Conservation (phyloP, 495 filamentous ascomycete genomes). For the Podospora australis region DNA sequence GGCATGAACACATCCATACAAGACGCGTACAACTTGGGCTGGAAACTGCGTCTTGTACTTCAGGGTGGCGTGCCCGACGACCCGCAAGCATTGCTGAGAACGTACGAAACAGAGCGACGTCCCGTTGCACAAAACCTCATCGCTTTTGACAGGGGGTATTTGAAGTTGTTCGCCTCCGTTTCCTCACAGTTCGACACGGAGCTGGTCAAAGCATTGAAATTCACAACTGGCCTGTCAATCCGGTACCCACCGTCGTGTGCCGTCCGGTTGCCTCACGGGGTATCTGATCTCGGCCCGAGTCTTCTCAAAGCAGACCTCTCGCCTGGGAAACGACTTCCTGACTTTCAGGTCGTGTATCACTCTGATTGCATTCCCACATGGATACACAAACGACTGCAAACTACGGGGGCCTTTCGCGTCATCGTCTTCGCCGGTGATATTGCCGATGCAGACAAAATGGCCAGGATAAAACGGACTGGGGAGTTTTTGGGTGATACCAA, state of each 20-base stretch:
- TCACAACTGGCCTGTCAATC: constrained; percentile 28
- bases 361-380: constrained; percentile 2
- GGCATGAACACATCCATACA: constrained; percentile 70
- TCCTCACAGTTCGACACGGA: constrained; percentile 34
- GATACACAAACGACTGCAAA: constrained; percentile 6
- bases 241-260: constrained; percentile 11
- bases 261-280: neutral
- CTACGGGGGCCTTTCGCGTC: constrained; percentile 13
- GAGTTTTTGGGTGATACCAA: neutral
- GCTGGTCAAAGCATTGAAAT: constrained; percentile 28
- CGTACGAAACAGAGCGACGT: constrained; percentile 64
- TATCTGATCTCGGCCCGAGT: constrained; percentile 23
- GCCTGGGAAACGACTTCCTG: constrained; percentile 13
- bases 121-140: constrained; percentile 67
- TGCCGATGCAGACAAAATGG: neutral
- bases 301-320: constrained; percentile 32
- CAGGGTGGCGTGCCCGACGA: constrained; percentile 35
- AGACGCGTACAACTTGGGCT: constrained; percentile 66
- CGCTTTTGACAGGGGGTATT: constrained; percentile 60
- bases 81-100: constrained; percentile 51
- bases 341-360: constrained; percentile 16
- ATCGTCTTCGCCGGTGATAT: constrained; percentile 16
- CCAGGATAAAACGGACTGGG: neutral
- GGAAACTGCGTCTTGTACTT: constrained; percentile 62
- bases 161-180: constrained; percentile 36